phyloP scores from a whole-genome alignment of 805 yeast genomes.

The Torulaspora maleeae region DNA sequence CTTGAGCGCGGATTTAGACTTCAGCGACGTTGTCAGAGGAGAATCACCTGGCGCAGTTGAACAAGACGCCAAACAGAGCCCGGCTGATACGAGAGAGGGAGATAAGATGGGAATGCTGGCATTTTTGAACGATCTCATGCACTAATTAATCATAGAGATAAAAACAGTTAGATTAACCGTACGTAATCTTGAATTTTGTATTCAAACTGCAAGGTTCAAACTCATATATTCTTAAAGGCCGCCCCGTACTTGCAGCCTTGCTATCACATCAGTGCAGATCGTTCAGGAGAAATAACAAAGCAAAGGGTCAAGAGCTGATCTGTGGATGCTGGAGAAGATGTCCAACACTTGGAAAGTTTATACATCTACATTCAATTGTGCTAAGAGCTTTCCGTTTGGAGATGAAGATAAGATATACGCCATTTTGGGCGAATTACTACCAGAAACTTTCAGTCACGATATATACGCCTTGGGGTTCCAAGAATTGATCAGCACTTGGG shows the following conservation, averaged over 20 bases:
- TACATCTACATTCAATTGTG: constrained; percentile 52
- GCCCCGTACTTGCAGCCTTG: no score
- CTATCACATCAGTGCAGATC: no score
- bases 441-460: constrained; percentile 33
- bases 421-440: constrained; percentile 30
- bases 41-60: neutral
- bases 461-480: constrained; percentile 61
- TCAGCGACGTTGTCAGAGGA: constrained; percentile 9
- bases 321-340: neutral
- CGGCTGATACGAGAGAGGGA: constrained; percentile 2
- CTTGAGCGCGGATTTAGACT: constrained; percentile 9
- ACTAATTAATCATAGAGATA: constrained; percentile 1
- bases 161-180: neutral
- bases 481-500: constrained; percentile 54
- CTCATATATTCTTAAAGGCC: no score
- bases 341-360: constrained; percentile 9
- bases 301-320: no score
- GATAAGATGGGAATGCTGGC: constrained; percentile 26
- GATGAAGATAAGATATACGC: constrained; percentile 34
- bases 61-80: neutral
- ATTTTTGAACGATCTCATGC: constrained; percentile 25
- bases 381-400: constrained; percentile 41
- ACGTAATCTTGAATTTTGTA: neutral
- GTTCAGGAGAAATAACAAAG: no score
- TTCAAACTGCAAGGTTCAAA: no score